These are phyloP conservation scores for Cyclospora cayetanensis DNA, from an alignment of 169 alveolate species.

Conservation along the genomic window DNA sequence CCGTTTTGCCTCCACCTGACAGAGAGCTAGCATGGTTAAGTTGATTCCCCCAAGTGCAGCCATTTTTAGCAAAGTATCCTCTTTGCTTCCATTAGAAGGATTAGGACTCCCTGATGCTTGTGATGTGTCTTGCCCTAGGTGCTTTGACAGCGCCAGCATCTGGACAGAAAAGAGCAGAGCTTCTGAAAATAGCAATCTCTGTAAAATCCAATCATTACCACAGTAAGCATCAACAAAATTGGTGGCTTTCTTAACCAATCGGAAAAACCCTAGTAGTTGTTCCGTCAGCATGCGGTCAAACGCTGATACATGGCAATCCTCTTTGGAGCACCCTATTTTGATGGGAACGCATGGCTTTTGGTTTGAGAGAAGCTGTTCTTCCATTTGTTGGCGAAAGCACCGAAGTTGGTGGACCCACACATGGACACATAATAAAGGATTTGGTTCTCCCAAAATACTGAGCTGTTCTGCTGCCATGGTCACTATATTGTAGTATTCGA, in stretches of 20 bases:
- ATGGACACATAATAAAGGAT: background rate
- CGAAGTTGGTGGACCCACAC: slow-evolving; percentile 54
- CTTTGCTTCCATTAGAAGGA: background rate
- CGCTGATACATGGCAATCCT: background rate
- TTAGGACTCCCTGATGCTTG: background rate
- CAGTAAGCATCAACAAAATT: background rate
- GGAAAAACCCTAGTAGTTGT: slow-evolving; percentile 5
- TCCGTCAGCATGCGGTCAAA: background rate
- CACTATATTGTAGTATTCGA: background rate
- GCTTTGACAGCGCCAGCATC: slow-evolving; percentile 14
- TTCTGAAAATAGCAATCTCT: background rate
- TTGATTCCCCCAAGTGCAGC: background rate
- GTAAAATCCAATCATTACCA: background rate
- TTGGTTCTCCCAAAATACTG: background rate
- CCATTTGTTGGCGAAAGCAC: slow-evolving; percentile 7
- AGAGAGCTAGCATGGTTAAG: background rate
- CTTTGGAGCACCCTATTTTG: background rate
- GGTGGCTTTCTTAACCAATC: background rate
- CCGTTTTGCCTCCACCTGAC: background rate
- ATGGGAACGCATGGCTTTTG: background rate
- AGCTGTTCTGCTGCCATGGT: slow-evolving; percentile 2
- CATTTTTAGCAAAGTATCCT: background rate
- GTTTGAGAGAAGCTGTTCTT: background rate
- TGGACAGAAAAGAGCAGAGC: slow-evolving; percentile 40
- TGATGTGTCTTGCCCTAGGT: background rate